These are phyloP conservation scores for Globisporangium acanthophoron DNA, from an alignment of 352 stramenopile species.

Conservation along the genomic window DNA sequence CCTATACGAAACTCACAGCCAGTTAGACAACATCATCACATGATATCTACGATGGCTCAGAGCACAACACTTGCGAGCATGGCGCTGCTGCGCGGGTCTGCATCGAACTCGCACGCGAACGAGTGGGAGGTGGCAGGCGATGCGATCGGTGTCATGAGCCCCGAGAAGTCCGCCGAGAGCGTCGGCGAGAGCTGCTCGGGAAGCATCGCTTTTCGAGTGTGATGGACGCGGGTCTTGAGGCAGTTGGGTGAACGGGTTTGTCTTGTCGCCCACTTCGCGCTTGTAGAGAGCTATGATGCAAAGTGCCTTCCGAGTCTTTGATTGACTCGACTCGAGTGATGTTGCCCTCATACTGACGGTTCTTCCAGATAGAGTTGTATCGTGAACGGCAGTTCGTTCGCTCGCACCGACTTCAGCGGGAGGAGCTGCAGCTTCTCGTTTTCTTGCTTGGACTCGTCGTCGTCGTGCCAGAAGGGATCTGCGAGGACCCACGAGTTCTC, in stretches of 20 bases:
- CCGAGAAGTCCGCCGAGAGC: constrained; percentile 10
- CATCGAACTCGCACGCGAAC: constrained; percentile 9
- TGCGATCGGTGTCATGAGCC: constrained; percentile 12
- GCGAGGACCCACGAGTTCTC: constrained; percentile 69
- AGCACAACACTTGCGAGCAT: constrained; percentile 14
- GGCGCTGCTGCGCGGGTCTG: constrained; percentile 9
- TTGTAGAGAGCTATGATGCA: too few relatives aligned
- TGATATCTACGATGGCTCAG: neutral
- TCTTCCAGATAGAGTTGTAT: constrained; percentile 64
- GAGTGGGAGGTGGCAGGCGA: neutral
- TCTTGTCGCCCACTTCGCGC: too few relatives aligned
- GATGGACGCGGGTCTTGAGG: too few relatives aligned
- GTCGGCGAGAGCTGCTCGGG: neutral
- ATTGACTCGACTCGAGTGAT: too few relatives aligned
- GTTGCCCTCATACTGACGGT: too few relatives aligned
- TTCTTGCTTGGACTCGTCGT: constrained; percentile 19
- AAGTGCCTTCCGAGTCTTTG: too few relatives aligned
- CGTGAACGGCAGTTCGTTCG: constrained; percentile 28
- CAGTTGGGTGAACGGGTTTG: too few relatives aligned
- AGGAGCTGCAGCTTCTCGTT: constrained; percentile 18
- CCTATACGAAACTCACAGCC: constrained; percentile 5
- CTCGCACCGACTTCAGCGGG: constrained; percentile 40
- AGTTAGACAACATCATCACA: neutral
- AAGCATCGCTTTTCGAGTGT: neutral
- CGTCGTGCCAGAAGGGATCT: constrained; percentile 43